phyloP scores from a whole-genome alignment of 2,329 filamentous ascomycete genomes.

The Fusarium denticulatum region DNA sequence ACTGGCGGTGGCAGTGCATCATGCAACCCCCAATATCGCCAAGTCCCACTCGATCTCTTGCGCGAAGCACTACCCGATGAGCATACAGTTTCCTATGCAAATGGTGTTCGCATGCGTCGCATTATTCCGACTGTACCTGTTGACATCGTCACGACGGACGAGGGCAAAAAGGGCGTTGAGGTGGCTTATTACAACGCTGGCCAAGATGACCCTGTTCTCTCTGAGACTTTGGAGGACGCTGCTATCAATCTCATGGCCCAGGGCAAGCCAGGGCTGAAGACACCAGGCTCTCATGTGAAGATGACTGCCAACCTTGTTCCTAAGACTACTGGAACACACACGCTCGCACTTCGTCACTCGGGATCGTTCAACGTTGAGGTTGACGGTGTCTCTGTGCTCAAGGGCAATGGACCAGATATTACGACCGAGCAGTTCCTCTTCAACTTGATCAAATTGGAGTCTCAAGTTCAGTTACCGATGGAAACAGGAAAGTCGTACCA shows the following conservation, averaged over 20 bases:
- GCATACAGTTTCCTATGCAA: accelerated
- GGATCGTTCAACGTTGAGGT: accelerated
- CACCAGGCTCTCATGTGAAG: accelerated
- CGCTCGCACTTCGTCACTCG: background rate
- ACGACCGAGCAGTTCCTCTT: background rate
- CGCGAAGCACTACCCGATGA: accelerated
- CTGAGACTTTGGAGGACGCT: background rate
- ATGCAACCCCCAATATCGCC: background rate
- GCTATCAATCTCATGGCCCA: background rate
- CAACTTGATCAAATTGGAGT: background rate
- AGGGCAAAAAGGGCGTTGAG: background rate
- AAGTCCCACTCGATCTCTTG: background rate
- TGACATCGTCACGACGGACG: accelerated
- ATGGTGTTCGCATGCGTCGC: background rate
- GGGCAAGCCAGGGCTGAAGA: background rate
- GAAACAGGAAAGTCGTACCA: background rate
- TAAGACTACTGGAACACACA: background rate
- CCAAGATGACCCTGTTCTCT: accelerated
- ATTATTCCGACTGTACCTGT: background rate
- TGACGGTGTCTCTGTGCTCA: accelerated
- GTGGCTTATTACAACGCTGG: background rate
- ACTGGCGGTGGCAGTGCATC: background rate
- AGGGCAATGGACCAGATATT: background rate
- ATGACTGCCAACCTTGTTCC: background rate
- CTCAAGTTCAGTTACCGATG: accelerated